Base-by-base conservation (phyloP, 306 rosid genomes). In the Aeschynomene evenia region DNA sequence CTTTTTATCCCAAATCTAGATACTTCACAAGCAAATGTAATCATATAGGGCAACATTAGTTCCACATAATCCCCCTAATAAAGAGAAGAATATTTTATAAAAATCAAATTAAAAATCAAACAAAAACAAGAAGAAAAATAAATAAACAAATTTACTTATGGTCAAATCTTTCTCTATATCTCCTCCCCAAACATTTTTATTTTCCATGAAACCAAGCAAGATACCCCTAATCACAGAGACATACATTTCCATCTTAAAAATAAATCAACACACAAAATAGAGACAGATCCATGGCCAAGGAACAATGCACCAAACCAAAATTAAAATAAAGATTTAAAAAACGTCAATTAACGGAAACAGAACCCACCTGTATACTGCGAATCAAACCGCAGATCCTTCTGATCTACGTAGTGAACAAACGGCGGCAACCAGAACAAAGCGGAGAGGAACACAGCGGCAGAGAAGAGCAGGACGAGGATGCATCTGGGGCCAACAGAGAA, bases 371-470 rank as follows among this genome's bases (percentile, higher is more conserved):
- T 83, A 73, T 80, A 90, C 70, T 66, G 57, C 0, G 85, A 64
- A 84, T 87, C 81, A 15, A 70, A 83, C 73, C 73, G 77, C 79
- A 76, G 89, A 90, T 84, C 80, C 77, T 52, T 55, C 33, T 73
- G 94, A 87, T 90, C 89, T 77, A 88, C 72, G 50, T 28, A 77
- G 72, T 55, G 83, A 61, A 73, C 71, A 45, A 89, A 85, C 1
- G 91, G 94, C 16, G 88, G 94, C 68, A 90, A 36, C 89, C 89
- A 87, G 62, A 90, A 87, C 14, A 87, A 15, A 49, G 89, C 91
- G 62, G 94, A 85, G 71, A 90, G 87, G 71, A 90, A 80, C 9
- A 85, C 52, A 29, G 91, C 94, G 22, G 64, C 71, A 3, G 94
- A 85, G 29, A 85, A 74, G 15, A 87, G 77, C 63, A 90, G 67